Conservation (phyloP, 2,329 filamentous ascomycete genomes). For the Scedosporium apiospermum region DNA sequence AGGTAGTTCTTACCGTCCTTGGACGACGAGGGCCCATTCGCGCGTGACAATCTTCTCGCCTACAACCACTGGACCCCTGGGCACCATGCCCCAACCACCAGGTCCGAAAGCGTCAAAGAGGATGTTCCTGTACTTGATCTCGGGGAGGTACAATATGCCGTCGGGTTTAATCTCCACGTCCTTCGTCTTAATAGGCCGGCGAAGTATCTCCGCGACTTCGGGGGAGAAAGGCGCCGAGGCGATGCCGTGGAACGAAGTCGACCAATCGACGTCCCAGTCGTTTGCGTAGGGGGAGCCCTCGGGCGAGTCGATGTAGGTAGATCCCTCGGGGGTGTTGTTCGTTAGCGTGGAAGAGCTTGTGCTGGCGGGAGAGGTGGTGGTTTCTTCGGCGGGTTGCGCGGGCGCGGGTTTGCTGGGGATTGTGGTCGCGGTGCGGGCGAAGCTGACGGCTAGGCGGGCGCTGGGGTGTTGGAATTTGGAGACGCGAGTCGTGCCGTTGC, state of each 20-base stretch:
- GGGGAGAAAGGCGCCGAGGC: slow-evolving; percentile 60
- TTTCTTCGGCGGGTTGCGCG: neutral
- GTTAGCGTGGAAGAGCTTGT: neutral
- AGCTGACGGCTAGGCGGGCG: neutral
- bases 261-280: slow-evolving; percentile 56
- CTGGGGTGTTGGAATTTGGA: neutral
- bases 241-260: slow-evolving; percentile 72
- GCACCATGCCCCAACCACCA: slow-evolving; percentile 90
- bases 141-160: slow-evolving; percentile 89
- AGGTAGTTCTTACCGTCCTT: slow-evolving; percentile 62
- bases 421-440: neutral
- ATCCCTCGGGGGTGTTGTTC: neutral
- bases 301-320: slow-evolving; percentile 6
- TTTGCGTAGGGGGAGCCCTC: slow-evolving; percentile 7
- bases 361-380: neutral
- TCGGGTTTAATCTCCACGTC: slow-evolving; percentile 98
- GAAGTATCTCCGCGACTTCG: slow-evolving; percentile 59
- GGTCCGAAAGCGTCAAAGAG: slow-evolving; percentile 88
- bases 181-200: slow-evolving; percentile 53
- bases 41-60: slow-evolving; percentile 74
- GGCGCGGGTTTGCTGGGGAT: neutral
- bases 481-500: neutral
- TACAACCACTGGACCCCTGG: slow-evolving; percentile 74
- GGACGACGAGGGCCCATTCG: slow-evolving; percentile 84
- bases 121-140: slow-evolving; percentile 94